Base-by-base conservation (phyloP, 1,139 yeast species). In the Yamadazyma taylorii region DNA sequence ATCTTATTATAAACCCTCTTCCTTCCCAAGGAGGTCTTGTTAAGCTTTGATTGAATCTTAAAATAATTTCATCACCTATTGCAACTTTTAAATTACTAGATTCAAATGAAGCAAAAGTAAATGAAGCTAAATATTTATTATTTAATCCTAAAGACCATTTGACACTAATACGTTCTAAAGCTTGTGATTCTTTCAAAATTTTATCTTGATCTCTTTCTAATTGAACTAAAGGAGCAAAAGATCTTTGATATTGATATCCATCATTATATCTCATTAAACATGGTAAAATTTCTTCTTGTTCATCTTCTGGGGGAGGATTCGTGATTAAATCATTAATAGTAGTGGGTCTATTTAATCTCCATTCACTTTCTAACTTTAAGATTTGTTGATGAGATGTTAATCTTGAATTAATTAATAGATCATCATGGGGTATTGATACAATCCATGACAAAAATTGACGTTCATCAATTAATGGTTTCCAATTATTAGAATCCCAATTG, bases 401-500 rank as follows among this genome's bases (percentile, higher is more conserved):
- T 30, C 76, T 69, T 1, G 89, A 73, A 36, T 66, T 67, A 23
- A 79, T 55, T 40, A 73, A 61, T 37, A 83, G 87, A 35, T 79
- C 87, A 40, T 82, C 89, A 2, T 71, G 54, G 1, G 95, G 95
- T 3, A 47, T 47, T 1, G 79, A 67, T 0, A 88, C 92, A 15
- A 90, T 77, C 97, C 97, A 90, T 1, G 87, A 68, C 41, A 89
- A 66, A 47, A 90, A 78, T 45, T 79, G 81, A 28, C 95, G 71
- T 47, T 87, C 85, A 45, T 85, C 94, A 41, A 90, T 86, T 41
- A 90, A 65, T 0, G 96, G 78, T 52, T 84, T 89, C 97, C 97
- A 90, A 45, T 85, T 85, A 27, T 74, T 75, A 1, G 94, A 82
- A 53, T 88, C 96, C 97, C 97, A 90, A 50, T 82, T 80, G 9